phyloP scores from a whole-genome alignment of 306 rosid species.

The Prinsepia uniflora region DNA sequence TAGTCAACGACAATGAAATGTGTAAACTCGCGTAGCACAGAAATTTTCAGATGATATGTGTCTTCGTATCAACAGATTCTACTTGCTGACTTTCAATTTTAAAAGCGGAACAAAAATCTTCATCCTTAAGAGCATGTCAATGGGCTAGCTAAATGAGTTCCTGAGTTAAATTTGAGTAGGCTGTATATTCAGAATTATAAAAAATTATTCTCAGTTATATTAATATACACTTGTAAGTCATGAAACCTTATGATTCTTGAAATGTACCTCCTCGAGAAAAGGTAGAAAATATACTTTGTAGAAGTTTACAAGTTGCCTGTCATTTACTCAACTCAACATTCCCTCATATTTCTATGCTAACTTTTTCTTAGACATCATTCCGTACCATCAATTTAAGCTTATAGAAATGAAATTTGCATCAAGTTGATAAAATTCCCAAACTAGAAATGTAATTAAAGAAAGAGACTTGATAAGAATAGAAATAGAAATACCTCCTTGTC shows the following conservation, averaged over 20 bases:
- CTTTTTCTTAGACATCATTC: neutral
- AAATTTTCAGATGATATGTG: neutral
- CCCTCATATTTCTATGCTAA: neutral
- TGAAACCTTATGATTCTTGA: neutral
- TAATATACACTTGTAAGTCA: neutral
- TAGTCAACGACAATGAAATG: neutral
- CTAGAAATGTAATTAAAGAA: neutral
- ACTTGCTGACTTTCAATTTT: neutral
- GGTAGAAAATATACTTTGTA: neutral
- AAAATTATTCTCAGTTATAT: neutral
- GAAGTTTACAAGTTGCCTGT: neutral
- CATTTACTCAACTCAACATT: neutral
- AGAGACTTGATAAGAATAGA: neutral
- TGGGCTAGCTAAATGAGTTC: too few species aligned
- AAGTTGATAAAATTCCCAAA: neutral
- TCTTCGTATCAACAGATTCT: neutral
- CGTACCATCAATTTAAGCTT: neutral
- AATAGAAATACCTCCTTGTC: constrained; percentile 60
- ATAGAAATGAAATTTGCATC: neutral
- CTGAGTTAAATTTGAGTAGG: neutral
- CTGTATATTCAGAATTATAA: neutral
- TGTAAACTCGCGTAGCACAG: too few species aligned
- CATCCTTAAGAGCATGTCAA: neutral
- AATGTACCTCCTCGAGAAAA: neutral
- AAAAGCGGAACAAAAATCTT: neutral